These are phyloP conservation scores for Primulina tabacum DNA, from an alignment of 257 asterid genomes.

Conservation along the genomic window DNA sequence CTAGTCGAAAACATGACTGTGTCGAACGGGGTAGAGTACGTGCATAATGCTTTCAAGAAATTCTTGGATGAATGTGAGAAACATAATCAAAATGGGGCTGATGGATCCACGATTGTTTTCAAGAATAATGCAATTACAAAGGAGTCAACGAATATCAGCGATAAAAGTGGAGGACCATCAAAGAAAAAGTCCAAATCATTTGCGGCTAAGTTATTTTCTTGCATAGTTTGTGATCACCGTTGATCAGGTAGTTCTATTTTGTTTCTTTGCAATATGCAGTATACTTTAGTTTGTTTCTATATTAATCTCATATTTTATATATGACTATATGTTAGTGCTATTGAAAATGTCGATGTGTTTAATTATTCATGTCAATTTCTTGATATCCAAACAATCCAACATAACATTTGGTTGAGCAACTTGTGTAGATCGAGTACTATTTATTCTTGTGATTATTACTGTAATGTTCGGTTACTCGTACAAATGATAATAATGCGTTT, in stretches of 20 bases:
- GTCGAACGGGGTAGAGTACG: conserved; percentile 42
- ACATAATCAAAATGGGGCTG: conserved; percentile 34
- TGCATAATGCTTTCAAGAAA: conserved; percentile 37
- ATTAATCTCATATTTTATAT: too few species aligned
- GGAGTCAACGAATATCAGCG: background rate
- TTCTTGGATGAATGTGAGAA: conserved; percentile 48
- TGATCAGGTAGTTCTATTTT: background rate
- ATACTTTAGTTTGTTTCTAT: too few species aligned
- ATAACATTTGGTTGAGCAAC: too few species aligned
- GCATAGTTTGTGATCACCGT: conserved; percentile 40
- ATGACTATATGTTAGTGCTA: too few species aligned
- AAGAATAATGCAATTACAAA: background rate
- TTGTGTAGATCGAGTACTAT: too few species aligned
- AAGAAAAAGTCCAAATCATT: conserved; percentile 28
- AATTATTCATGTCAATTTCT: too few species aligned
- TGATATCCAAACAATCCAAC: too few species aligned
- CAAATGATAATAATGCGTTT: too few species aligned
- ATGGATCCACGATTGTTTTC: conserved; percentile 39
- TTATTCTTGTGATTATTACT: too few species aligned
- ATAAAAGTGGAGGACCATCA: background rate
- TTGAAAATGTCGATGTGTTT: too few species aligned
- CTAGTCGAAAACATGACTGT: conserved; percentile 48
- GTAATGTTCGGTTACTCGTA: too few species aligned
- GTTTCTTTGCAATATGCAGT: too few species aligned
- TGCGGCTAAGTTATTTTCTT: conserved; percentile 44